Conservation (phyloP, 495 filamentous ascomycete genomes). For the Hyphodiscus hymeniophilus region DNA sequence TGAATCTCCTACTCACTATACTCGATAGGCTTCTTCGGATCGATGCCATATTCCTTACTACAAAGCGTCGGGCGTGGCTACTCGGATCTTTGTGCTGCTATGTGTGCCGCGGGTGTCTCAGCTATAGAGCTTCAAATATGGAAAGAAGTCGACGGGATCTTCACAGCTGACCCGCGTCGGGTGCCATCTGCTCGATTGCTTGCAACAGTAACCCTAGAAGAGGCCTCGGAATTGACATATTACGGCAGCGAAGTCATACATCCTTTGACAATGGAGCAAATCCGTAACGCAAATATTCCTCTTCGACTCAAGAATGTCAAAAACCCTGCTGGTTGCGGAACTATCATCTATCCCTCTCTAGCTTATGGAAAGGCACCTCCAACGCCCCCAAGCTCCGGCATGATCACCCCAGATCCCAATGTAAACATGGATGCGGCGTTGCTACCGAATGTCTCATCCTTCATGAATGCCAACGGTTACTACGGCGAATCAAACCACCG, state of each 20-base stretch:
- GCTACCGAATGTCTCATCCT: too few species aligned
- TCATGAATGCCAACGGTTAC: too few species aligned
- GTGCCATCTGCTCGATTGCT: slow-evolving; percentile 42
- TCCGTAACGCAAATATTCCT: slow-evolving; percentile 29
- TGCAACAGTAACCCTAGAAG: slow-evolving; percentile 39
- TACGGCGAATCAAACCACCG: slow-evolving; percentile 25
- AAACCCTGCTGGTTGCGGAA: slow-evolving; percentile 30
- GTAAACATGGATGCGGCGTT: too few species aligned
- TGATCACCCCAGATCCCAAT: slow-evolving; percentile 31
- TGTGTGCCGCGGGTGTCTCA: slow-evolving; percentile 37
- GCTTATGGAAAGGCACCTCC: too few species aligned
- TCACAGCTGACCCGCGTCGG: slow-evolving; percentile 47
- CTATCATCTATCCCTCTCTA: slow-evolving; percentile 29
- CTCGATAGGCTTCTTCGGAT: slow-evolving; percentile 3
- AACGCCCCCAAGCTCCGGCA: too few species aligned
- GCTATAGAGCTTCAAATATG: slow-evolving; percentile 45
- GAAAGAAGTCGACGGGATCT: slow-evolving; percentile 51
- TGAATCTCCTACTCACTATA: too few species aligned
- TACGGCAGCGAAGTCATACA: slow-evolving; percentile 43
- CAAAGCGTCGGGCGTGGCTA: slow-evolving; percentile 22
- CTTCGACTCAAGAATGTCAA: slow-evolving; percentile 34
- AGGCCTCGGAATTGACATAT: slow-evolving; percentile 47
- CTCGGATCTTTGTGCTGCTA: slow-evolving; percentile 44
- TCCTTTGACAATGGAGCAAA: slow-evolving; percentile 36
- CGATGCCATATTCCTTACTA: neutral